Conservation (phyloP, 345 rosid species). For the Linum usitatissimum region DNA sequence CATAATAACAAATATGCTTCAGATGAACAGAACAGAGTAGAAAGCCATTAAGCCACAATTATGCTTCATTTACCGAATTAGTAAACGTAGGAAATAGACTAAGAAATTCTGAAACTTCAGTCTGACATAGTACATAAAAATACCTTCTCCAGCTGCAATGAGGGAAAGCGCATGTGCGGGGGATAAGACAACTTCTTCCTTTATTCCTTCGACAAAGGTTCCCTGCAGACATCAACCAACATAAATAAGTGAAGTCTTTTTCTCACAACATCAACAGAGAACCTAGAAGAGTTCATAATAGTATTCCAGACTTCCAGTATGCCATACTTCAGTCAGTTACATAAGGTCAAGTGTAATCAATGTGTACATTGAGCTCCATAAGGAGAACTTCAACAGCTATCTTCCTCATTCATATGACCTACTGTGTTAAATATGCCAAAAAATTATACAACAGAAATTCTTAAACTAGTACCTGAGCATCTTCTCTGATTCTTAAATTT, state of each 20-base stretch:
- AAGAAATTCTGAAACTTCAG: not conserved
- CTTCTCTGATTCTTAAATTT: conserved; percentile 95
- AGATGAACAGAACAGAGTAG: not conserved
- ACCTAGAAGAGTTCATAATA: not conserved
- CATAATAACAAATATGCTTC: conserved; percentile 5
- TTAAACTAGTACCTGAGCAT: conserved; percentile 57
- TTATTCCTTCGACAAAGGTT: conserved; percentile 93
- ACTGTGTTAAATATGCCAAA: too few species aligned
- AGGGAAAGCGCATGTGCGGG: conserved; percentile 98
- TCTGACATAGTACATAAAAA: conserved; percentile 15
- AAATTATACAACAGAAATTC: too few species aligned
- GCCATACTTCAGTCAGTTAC: not conserved
- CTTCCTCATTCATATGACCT: not conserved
- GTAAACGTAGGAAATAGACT: not conserved
- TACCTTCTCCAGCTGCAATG: conserved; percentile 99
- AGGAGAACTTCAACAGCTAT: not conserved
- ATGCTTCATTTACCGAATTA: not conserved
- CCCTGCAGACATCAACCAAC: conserved; percentile 44
- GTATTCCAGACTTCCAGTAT: too few species aligned
- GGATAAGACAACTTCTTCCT: conserved; percentile 98
- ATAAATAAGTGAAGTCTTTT: conserved; percentile 12
- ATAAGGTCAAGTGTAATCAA: not conserved
- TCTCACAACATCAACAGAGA: conserved; percentile 1
- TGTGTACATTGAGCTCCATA: too few species aligned
- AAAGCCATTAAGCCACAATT: not conserved